Conservation (phyloP, 257 asterid species). For the Plantago major region DNA sequence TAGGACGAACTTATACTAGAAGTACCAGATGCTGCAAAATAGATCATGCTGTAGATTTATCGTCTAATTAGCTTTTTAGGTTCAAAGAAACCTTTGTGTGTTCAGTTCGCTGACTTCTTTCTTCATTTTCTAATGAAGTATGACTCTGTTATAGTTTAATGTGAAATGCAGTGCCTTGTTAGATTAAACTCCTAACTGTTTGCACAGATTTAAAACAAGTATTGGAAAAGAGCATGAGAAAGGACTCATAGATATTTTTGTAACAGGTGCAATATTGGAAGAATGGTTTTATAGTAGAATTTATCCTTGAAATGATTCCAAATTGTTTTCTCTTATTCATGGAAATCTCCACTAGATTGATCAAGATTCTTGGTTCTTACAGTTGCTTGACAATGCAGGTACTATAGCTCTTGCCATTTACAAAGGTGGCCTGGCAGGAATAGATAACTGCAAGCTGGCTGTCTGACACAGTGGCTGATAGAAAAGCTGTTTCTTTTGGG, state of each 20-base stretch:
- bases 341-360: not conserved
- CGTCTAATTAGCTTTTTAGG: too few relatives aligned
- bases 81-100: too few relatives aligned
- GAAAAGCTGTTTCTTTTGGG: conserved; percentile 6
- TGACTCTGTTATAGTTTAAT: too few relatives aligned
- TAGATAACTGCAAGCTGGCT: conserved; percentile 10
- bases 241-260: conserved; percentile 8
- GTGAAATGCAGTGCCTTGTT: too few relatives aligned
- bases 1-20: too few relatives aligned
- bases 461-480: conserved; percentile 11
- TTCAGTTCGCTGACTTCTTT: too few relatives aligned
- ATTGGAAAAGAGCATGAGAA: conserved; percentile 8
- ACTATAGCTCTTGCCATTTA: conserved; percentile 17
- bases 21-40: too few relatives aligned
- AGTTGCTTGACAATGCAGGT: conserved; percentile 36
- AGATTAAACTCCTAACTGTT: not conserved
- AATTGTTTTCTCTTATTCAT: not conserved
- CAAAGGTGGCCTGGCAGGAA: conserved; percentile 13
- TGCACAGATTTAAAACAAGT: conserved; percentile 16
- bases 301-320: conserved; percentile 9
- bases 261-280: not conserved
- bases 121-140: too few relatives aligned
- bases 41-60: too few relatives aligned
- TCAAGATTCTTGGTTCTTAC: conserved; percentile 19
- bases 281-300: conserved; percentile 1